Evolutionary conservation across 2,329 filamentous ascomycete genomes (phyloP), one percentile per base, ranked within the genome.

Genomic region (Elsinoe arachidis): DNA sequence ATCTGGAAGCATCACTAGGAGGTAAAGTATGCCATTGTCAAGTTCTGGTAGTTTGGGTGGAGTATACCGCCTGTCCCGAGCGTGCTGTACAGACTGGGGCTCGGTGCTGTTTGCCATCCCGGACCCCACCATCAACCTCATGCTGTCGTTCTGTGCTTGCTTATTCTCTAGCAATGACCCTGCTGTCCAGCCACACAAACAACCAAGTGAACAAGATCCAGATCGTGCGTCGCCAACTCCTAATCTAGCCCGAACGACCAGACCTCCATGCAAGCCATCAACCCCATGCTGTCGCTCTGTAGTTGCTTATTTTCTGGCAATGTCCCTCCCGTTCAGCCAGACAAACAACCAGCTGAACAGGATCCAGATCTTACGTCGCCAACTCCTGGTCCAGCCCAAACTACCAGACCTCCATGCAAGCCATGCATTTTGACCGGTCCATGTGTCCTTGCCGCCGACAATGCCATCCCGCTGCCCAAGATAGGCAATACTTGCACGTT

Each of bases 381-480:
- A 68, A 33, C 63, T 66, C 35, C 65, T 56, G 6, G 66, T 64
- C 67, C 67, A 69, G 12, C 61, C 59, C 43, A 66, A 60, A 53
- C 62, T 69, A 0, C 71, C 71, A 47, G 67, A 69, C 49, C 73
- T 65, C 74, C 74, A 76, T 0, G 73, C 73, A 37, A 76, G 35
- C 74, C 74, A 76, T 2, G 74, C 74, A 19, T 65, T 63, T 7
- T 67, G 59, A 0, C 73, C 74, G 6, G 72, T 75, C 70, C 71
- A 76, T 15, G 72, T 67, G 5, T 68, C 61, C 21, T 66, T 64
- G 2, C 73, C 73, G 1, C 66, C 69, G 4, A 74, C 68, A 39
- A 76, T 67, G 0, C 74, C 74, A 58, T 76, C 74, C 12, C 67
- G 66, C n/a, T 65, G 61, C 2, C 74, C 74, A 21, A 75, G 64